Conservation (phyloP, 2,329 filamentous ascomycete genomes). For the Colletotrichum destructivum region DNA sequence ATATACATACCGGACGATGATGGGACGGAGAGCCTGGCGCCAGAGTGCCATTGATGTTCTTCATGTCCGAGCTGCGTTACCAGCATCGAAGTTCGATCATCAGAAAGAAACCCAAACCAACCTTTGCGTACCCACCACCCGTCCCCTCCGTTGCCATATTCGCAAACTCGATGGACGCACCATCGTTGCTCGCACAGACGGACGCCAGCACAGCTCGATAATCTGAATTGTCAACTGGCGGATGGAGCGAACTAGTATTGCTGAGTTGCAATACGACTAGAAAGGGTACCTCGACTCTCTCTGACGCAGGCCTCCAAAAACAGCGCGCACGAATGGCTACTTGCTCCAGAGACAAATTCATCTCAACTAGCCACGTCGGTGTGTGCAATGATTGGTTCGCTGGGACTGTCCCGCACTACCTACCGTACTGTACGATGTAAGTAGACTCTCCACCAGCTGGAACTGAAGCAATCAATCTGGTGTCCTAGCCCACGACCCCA, state of each 20-base stretch:
- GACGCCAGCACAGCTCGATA: conserved; percentile 9
- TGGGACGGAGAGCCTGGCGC: conserved; percentile 19
- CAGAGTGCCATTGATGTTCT: not conserved
- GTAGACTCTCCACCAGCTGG: conserved; percentile 22
- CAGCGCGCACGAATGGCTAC: not conserved
- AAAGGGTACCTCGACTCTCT: not conserved
- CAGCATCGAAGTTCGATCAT: conserved; percentile 6
- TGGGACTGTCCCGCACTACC: conserved; percentile 13
- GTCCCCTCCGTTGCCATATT: conserved; percentile 15
- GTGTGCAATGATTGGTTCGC: conserved; percentile 8
- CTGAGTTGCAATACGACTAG: not conserved
- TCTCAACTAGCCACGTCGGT: conserved; percentile 16
- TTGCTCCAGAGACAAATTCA: not conserved
- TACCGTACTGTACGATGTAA: too few species aligned
- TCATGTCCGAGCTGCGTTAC: conserved; percentile 21
- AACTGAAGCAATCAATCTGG: conserved; percentile 31
- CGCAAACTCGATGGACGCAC: conserved; percentile 17
- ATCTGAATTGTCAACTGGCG: conserved; percentile 20
- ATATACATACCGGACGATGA: conserved; percentile 6
- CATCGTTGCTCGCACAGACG: conserved; percentile 27
- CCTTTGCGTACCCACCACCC: not conserved
- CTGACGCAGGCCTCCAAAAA: conserved; percentile 16
- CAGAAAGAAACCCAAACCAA: not conserved
- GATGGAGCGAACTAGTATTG: conserved; percentile 9
- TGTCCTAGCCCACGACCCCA: conserved; percentile 14